phyloP scores from a whole-genome alignment of 1,139 yeast genomes.

The Lodderomyces metapsilosis region DNA sequence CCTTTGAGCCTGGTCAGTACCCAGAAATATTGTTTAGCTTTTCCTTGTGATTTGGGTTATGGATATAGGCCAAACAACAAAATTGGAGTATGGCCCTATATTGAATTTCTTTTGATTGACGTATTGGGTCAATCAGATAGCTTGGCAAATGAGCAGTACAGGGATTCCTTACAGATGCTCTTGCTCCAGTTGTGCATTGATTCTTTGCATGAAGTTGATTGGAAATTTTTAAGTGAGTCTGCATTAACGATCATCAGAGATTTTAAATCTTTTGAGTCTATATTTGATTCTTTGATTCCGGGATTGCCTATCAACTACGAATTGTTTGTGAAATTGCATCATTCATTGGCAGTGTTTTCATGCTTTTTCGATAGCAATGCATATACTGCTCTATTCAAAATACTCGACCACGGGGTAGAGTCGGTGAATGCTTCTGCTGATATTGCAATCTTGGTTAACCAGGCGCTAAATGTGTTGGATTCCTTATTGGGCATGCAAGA shows the following conservation, averaged over 20 bases:
- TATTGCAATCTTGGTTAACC: slow-evolving; percentile 21
- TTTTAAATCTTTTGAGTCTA: slow-evolving; percentile 45
- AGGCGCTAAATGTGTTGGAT: slow-evolving; percentile 45
- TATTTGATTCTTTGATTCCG: slow-evolving; percentile 35
- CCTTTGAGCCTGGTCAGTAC: slow-evolving; percentile 25
- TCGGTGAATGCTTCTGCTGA: slow-evolving; percentile 36
- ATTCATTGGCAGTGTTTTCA: slow-evolving; percentile 65
- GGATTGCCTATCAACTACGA: slow-evolving; percentile 26
- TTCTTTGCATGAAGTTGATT: slow-evolving; percentile 63
- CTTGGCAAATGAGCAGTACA: slow-evolving; percentile 33
- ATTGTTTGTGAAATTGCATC: slow-evolving; percentile 53
- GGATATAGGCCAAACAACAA: slow-evolving; percentile 49
- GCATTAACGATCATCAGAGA: slow-evolving; percentile 29
- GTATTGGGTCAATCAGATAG: slow-evolving; percentile 51
- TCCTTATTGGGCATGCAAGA: slow-evolving; percentile 54
- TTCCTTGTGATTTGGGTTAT: slow-evolving; percentile 64
- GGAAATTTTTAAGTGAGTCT: slow-evolving; percentile 52
- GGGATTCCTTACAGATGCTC: slow-evolving; percentile 48
- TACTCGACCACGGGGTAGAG: slow-evolving; percentile 56
- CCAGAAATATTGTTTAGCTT: slow-evolving; percentile 45
- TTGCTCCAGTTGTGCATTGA: slow-evolving; percentile 51
- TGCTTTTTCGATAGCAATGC: slow-evolving; percentile 60
- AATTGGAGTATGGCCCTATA: slow-evolving; percentile 76
- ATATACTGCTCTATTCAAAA: slow-evolving; percentile 52
- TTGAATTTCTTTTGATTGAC: slow-evolving; percentile 68